Base-by-base conservation (phyloP, 345 rosid species). In the Noccaea caerulescens region DNA sequence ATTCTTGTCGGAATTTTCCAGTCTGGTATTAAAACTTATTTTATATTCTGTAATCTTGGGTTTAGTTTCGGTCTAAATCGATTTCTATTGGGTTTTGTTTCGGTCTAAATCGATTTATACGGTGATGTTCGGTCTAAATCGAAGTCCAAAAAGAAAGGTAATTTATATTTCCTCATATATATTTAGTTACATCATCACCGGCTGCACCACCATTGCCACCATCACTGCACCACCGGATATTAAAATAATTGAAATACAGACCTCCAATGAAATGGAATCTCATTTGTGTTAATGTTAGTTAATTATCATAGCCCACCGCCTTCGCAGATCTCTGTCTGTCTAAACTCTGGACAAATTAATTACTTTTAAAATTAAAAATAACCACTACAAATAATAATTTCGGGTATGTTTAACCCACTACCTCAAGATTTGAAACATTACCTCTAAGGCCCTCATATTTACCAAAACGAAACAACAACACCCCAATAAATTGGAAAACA, bases 271-370 rank as follows among this genome's bases (percentile, higher is more conserved):
- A 55, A 2, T 72, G 42, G 64, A 63, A 45, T 46, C 50, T 55
- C n/a, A 0, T 71, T 72, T 55, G 63, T 54, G 61, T 12, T 52
- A 27, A 27, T 27, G 30, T 20, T 20, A 20, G 30, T 12, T 34
- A 53, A 63, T 13, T 25, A 27, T 37, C 10, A 46, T 0, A 8
- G 38, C 55, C 68, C 65, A 72, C 77, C 52, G 52, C 13, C 34
- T 39, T 56, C 42, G 46, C 64, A 64, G 65, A 64, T 56, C 66
- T 49, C 71, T 55, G 77, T 49, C 71, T 55, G 77, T 64, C 76
- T 56, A 56, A 14, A 36, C 5, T 64, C 13, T 4, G 8, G 42
- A 46, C 50, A 63, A 55, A 13, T 36, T 13, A 64, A 45, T 32
- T 72, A 63, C 39, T 63, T 62, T 25, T 20, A 9, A 30, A 61